phyloP scores from a whole-genome alignment of 148 eudicot genomes.

The Chenopodium formosanum region DNA sequence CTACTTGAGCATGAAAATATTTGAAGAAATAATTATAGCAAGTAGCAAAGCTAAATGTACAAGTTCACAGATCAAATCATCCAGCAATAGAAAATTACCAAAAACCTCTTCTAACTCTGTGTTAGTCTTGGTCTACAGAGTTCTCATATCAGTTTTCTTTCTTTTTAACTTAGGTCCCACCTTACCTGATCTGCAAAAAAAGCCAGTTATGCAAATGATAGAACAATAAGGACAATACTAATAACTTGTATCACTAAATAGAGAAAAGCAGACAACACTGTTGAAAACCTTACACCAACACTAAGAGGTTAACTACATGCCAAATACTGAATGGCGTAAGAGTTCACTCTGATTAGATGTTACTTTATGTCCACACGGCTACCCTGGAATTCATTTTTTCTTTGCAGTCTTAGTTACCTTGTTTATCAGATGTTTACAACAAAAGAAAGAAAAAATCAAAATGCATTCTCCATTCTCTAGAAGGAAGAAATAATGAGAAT shows the following conservation, averaged over 20 bases:
- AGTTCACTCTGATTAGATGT: neutral
- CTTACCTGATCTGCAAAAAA: conserved; percentile 17
- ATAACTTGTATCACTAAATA: neutral
- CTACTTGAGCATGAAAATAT: too few relatives aligned
- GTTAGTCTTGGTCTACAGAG: neutral
- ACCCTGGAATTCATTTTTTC: neutral
- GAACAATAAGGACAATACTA: neutral
- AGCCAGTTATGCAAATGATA: conserved; percentile 2
- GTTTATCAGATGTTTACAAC: neutral
- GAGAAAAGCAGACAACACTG: neutral
- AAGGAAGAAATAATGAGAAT: neutral
- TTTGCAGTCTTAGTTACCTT: too few relatives aligned
- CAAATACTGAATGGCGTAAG: neutral
- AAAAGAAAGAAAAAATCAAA: neutral
- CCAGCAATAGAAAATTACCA: neutral
- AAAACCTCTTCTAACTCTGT: neutral
- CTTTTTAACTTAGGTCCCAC: conserved; percentile 3
- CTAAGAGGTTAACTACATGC: neutral
- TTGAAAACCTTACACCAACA: neutral
- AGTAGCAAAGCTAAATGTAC: neutral
- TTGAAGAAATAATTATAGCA: too few relatives aligned
- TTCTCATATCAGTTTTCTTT: conserved; percentile 4
- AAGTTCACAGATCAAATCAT: neutral
- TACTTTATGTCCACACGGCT: neutral
- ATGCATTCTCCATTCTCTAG: neutral